Base-by-base conservation (phyloP, 345 rosid genomes). In the Turritis glabra region DNA sequence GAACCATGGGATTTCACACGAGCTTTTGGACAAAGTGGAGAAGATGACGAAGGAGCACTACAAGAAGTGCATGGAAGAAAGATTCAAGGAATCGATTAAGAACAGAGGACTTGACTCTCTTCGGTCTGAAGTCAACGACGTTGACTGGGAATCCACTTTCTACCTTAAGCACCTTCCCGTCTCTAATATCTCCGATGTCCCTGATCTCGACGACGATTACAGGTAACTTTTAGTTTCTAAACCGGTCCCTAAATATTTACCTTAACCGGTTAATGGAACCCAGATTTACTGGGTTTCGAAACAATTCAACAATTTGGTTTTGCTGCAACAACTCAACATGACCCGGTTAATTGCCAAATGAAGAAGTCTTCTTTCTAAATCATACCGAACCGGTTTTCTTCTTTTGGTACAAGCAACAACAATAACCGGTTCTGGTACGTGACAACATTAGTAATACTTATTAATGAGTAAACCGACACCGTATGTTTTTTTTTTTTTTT, bases 141-240 rank as follows among this genome's bases (percentile, higher is more conserved):
- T 91, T 84, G 98, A 94, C 62, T 94, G 98, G 98, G 98, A 94
- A 61, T 87, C 90, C 76, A 91, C 98, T 23, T 94, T 91, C 80
- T 73, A 15, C 74, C 30, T 94, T 10, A 85, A 85, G 43, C 98
- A 94, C 77, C 95, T 86, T 17, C 97, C 98, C 8, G 47, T 64
- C 32, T 86, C 96, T 0, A 89, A 87, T 82, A 77, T 91, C 53
- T 57, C 84, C 46, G 75, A 87, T 63, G 61, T 94, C 73, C 93
- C 92, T 15, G 97, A 94, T 74, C 98, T 94, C 56, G 54, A 79
- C 19, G 87, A 87, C 13, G 86, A 88, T 7, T 87, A 90, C 88
- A 86, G 96, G 97, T 90, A 19, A 33, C 38, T 11, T 58, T 17
- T 12, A 5, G n/a, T 38, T 52, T 48, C 52, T 35, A 26, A 17